Conservation (phyloP, 2,329 filamentous ascomycete genomes). For the Chaetomiaceae sp. region DNA sequence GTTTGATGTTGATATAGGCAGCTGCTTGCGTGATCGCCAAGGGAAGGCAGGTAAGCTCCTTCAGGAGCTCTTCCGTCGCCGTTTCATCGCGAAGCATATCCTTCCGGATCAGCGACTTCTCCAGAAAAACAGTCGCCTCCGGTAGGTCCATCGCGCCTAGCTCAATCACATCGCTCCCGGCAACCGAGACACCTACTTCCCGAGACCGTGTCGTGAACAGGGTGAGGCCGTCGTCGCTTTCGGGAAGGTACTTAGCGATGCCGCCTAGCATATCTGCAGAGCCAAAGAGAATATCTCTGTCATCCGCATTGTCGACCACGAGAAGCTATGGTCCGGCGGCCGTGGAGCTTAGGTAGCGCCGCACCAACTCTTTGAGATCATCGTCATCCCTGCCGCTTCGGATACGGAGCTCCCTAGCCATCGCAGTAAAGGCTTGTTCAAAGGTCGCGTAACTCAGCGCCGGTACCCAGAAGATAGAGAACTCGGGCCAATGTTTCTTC, state of each 20-base stretch:
- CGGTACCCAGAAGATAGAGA: constrained; percentile 42
- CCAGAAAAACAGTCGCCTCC: constrained; percentile 29
- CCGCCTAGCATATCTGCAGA: constrained; percentile 9
- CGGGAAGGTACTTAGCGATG: constrained; percentile 32
- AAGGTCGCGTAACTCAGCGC: constrained; percentile 36
- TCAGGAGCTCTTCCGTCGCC: constrained; percentile 24
- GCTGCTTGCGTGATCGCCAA: constrained; percentile 32
- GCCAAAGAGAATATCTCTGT: constrained; percentile 28
- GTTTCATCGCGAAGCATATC: constrained; percentile 14
- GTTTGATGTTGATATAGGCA: constrained; percentile 16
- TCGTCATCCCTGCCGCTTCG: constrained; percentile 44
- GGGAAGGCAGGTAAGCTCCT: constrained; percentile 36
- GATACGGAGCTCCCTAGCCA: constrained; percentile 31
- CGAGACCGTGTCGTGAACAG: constrained; percentile 37
- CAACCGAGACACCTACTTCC: constrained; percentile 29
- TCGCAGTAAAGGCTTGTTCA: constrained; percentile 35
- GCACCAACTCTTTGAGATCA: constrained; percentile 58
- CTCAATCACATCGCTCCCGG: constrained; percentile 27
- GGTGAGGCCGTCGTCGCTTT: constrained; percentile 30
- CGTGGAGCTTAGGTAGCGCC: constrained; percentile 31
- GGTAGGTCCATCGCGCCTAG: constrained; percentile 29
- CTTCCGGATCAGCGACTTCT: constrained; percentile 24
- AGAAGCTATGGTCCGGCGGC: constrained; percentile 35
- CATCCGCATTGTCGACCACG: constrained; percentile 41
- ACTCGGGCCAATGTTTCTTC: constrained; percentile 31